A percentile compares a stretch with the other conserved stretches of the same genome.
Conservation (phyloP, 2,329 filamentous ascomycete genomes). For the Dactylellina parvicollis region DNA sequence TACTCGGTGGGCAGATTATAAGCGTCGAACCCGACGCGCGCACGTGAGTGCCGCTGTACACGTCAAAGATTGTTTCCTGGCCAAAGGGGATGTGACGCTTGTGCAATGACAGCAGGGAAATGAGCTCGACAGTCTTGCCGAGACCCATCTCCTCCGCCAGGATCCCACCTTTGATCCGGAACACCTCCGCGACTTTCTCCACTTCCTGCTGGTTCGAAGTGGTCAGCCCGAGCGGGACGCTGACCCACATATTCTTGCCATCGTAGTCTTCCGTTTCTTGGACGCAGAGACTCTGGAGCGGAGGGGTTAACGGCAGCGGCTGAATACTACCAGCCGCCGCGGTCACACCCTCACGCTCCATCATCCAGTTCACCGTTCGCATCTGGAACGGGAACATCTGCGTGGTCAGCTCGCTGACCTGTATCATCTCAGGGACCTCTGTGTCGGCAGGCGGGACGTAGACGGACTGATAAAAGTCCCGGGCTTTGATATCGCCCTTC, state of each 20-base stretch:
- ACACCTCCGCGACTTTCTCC: background rate
- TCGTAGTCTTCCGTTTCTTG: constrained; percentile 60
- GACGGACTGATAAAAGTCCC: constrained; percentile 56
- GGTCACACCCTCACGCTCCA: constrained; percentile 55
- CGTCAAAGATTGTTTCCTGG: constrained; percentile 58
- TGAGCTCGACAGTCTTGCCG: constrained; percentile 80
- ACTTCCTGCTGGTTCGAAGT: constrained; percentile 63
- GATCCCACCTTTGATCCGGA: constrained; percentile 69
- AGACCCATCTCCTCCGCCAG: constrained; percentile 85
- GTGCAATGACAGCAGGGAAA: constrained; percentile 75
- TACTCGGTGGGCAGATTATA: constrained; percentile 64
- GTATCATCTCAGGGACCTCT: constrained; percentile 51
- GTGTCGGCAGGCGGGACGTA: constrained; percentile 51
- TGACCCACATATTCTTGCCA: constrained; percentile 67
- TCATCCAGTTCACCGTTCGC: constrained; percentile 57
- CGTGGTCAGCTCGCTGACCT: constrained; percentile 54
- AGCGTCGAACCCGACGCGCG: constrained; percentile 68
- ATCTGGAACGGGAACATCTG: constrained; percentile 57
- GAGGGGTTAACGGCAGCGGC: constrained; percentile 59
- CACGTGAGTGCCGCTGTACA: constrained; percentile 63
- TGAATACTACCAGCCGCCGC: constrained; percentile 14
- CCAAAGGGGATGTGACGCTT: constrained; percentile 60
- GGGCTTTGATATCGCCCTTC: constrained; percentile 40
- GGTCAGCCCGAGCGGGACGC: constrained; percentile 71
- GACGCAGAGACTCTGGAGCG: constrained; percentile 62